Base-by-base conservation (phyloP, 768 basidiomycete species). In the Pleurotus cornucopiae region DNA sequence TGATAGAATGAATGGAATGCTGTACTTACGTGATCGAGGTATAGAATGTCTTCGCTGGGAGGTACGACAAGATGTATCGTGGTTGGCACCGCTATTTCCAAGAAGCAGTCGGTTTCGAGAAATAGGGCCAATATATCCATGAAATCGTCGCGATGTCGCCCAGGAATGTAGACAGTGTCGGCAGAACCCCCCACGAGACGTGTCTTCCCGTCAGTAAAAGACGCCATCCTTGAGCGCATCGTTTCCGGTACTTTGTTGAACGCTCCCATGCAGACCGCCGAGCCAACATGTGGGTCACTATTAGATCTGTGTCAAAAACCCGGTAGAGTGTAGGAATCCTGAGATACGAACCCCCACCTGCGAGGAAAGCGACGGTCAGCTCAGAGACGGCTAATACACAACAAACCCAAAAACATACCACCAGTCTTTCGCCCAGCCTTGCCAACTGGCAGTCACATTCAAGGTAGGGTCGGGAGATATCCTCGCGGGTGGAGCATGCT, bases 141-240 rank as follows among this genome's bases (percentile, higher is more conserved):
- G 65, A 80, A 75, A 5, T 61, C 55, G 11, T 54, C 54, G 37
- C 72, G 70, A 54, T 76, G 73, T 2, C 69, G 68, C 11, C 73
- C 73, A 5, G 79, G 79, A 45, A 80, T 71, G 60, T 81, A 80
- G 53, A 80, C 52, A 47, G 78, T 81, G 57, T 80, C 78, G 14
- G 67, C 73, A 0, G 76, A 80, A 12, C 79, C 79, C 16, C 78
- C 77, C 38, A 81, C 67, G 23, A 80, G 65, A 34, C 74, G 71
- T 37, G 71, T 71, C 48, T 63, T 57, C 7, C 65, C 71, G 25
- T 67, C 55, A 4, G 67, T 73, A 14, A 71, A 64, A 6, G 60
- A 56, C n/a, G 74, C 72, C 21, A 79, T 65, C 16, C 66, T 68
- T 18, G 65, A 67, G 18, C 77, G 75, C 69, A 75, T 69, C 1